phyloP scores from a whole-genome alignment of 2,329 filamentous ascomycete genomes.

The Truncatella angustata region DNA sequence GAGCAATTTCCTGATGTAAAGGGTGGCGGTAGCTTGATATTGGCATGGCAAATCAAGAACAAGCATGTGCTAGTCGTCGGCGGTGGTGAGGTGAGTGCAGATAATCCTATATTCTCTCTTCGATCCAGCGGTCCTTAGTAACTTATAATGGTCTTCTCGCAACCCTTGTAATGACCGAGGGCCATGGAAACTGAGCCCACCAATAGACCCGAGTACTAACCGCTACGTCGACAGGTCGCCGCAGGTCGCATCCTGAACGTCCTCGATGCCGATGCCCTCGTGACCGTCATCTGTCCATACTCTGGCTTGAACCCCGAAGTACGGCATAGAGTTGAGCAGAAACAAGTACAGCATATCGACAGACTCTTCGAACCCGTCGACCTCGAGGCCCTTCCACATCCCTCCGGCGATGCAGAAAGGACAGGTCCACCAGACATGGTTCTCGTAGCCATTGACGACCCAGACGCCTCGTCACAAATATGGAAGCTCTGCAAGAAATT shows the following conservation, averaged over 20 bases:
- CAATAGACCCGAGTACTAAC: not conserved
- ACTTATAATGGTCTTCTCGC: not conserved
- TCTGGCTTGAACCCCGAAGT: conserved; percentile 87
- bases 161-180: too few species aligned
- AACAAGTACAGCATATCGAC: conserved; percentile 77
- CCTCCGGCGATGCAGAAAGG: conserved; percentile 8
- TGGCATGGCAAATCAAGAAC: conserved; percentile 92
- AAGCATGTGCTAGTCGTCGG: conserved; percentile 91
- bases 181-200: too few species aligned
- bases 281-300: conserved; percentile 80
- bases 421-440: conserved; percentile 67
- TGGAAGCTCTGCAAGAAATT: conserved; percentile 91
- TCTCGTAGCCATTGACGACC: conserved; percentile 88
- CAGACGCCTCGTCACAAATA: conserved; percentile 82
- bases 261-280: conserved; percentile 85
- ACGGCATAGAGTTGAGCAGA: conserved; percentile 70
- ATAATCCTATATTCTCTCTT: conserved; percentile 1
- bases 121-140: conserved; percentile 2
- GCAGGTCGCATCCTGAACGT: conserved; percentile 91
- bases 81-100: conserved; percentile 76
- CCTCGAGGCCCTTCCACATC: conserved; percentile 59
- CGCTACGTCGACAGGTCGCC: conserved; percentile 66
- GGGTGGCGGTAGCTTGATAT: conserved; percentile 86
- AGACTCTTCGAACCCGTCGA: conserved; percentile 85
- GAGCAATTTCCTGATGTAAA: conserved; percentile 74